These are phyloP conservation scores for Pistacia vera DNA, from an alignment of 345 rosid genomes.

Conservation along the genomic window DNA sequence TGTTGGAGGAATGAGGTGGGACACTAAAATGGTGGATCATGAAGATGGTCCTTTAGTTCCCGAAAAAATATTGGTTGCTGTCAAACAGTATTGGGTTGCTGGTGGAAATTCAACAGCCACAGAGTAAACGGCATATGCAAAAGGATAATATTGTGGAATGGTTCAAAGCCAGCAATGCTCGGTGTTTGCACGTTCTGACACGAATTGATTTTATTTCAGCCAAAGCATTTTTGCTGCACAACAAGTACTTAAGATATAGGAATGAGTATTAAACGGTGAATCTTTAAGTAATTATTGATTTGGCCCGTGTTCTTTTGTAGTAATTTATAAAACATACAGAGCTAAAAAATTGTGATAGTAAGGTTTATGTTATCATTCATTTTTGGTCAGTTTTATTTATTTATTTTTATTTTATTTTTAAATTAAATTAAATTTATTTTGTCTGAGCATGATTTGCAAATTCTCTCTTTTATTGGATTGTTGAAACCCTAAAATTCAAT, in stretches of 20 bases:
- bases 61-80: slow-evolving; percentile 87
- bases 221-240: slow-evolving; percentile 30
- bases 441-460: background rate
- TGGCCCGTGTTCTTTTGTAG: slow-evolving; percentile 8
- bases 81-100: slow-evolving; percentile 94
- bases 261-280: background rate
- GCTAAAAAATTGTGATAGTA: slow-evolving; percentile 11
- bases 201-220: slow-evolving; percentile 31
- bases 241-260: slow-evolving; percentile 13
- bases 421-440: background rate
- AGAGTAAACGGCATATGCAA: slow-evolving; percentile 24
- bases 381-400: background rate
- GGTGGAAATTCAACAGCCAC: slow-evolving; percentile 69
- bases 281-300: background rate
- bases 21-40: slow-evolving; percentile 91
- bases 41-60: slow-evolving; percentile 98
- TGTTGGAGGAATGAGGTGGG: slow-evolving; percentile 91
- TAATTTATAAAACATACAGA: slow-evolving; percentile 12
- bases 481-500: background rate
- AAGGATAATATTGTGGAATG: background rate
- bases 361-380: background rate
- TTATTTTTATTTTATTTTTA: too few species aligned
- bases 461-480: background rate
- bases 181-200: background rate
- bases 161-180: slow-evolving; percentile 2